These are phyloP conservation scores for Trichophyton mentagrophytes DNA, from an alignment of 2,329 filamentous ascomycete species.

Conservation along the genomic window DNA sequence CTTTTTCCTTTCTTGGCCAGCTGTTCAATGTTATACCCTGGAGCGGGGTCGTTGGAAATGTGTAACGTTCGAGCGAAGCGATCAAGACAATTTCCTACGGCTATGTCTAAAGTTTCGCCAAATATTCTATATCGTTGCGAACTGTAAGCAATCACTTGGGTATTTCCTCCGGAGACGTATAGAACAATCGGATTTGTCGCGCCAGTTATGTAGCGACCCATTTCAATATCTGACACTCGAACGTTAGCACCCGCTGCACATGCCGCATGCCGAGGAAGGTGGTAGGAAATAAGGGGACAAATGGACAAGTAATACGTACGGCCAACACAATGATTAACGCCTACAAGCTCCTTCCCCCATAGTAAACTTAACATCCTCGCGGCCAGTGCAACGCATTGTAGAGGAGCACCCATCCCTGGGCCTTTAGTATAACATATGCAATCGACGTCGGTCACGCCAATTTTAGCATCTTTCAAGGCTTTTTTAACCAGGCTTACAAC, in stretches of 20 bases:
- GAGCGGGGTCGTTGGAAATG: conserved; percentile 91
- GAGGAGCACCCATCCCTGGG: conserved; percentile 89
- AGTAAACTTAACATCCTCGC: conserved; percentile 70
- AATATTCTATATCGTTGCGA: conserved; percentile 94
- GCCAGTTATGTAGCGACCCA: conserved; percentile 87
- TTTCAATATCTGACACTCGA: conserved; percentile 61
- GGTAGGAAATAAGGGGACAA: neutral
- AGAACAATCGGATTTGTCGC: conserved; percentile 85
- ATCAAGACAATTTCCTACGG: conserved; percentile 93
- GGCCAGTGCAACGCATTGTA: conserved; percentile 74
- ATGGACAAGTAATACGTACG: conserved; percentile 36
- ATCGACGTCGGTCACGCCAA: conserved; percentile 55
- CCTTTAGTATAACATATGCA: conserved; percentile 94
- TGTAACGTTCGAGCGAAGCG: conserved; percentile 81
- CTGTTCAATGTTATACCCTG: conserved; percentile 96
- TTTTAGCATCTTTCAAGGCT: conserved; percentile 57
- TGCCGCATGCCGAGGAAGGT: neutral
- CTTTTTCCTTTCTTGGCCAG: conserved; percentile 61
- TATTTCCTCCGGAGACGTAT: conserved; percentile 93
- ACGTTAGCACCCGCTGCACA: neutral
- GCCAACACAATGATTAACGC: conserved; percentile 95
- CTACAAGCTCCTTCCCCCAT: conserved; percentile 80
- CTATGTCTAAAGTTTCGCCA: conserved; percentile 92
- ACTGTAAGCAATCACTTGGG: conserved; percentile 93
- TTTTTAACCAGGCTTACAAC: conserved; percentile 69